Evolutionary conservation across 345 rosid genomes (phyloP).

Genomic region (Fremontodendron californicum): DNA sequence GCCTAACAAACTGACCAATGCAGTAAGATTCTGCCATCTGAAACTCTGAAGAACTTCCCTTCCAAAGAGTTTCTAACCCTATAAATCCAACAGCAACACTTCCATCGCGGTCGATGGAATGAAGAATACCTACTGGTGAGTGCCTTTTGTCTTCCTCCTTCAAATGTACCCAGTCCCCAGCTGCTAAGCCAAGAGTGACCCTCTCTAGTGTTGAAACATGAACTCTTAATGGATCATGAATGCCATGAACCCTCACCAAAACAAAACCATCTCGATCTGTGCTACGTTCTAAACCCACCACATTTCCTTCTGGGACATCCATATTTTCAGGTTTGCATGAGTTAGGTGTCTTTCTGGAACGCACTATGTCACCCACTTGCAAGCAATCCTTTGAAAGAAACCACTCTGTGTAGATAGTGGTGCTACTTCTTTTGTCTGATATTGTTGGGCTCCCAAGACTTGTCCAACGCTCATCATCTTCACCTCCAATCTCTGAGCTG

Average conservation of each 20-base stretch:
- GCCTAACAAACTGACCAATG: conserved; percentile 70
- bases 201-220: conserved; percentile 50
- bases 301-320: conserved; percentile 73
- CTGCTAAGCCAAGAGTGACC: conserved; percentile 81
- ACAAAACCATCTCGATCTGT: conserved; percentile 56
- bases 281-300: conserved; percentile 65
- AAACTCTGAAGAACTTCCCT: too few relatives aligned
- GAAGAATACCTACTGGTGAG: conserved; percentile 79
- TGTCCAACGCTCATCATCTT: conserved; percentile 52
- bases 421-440: conserved; percentile 31
- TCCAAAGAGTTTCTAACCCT: too few relatives aligned
- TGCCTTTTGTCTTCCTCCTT: conserved; percentile 63
- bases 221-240: conserved; percentile 80
- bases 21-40: conserved; percentile 60
- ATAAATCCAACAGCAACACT: too few relatives aligned
- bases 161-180: conserved; percentile 87
- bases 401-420: conserved; percentile 63
- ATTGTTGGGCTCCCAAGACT: conserved; percentile 34
- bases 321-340: too few relatives aligned
- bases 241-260: conserved; percentile 77
- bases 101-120: conserved; percentile 62
- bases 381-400: conserved; percentile 70
- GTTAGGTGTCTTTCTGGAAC: too few relatives aligned
- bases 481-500: too few relatives aligned
- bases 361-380: too few relatives aligned